A percentile compares a stretch with the other conserved stretches of the same genome.
phyloP scores from a whole-genome alignment of 805 yeast species.

The Myxozyma kluyveri region DNA sequence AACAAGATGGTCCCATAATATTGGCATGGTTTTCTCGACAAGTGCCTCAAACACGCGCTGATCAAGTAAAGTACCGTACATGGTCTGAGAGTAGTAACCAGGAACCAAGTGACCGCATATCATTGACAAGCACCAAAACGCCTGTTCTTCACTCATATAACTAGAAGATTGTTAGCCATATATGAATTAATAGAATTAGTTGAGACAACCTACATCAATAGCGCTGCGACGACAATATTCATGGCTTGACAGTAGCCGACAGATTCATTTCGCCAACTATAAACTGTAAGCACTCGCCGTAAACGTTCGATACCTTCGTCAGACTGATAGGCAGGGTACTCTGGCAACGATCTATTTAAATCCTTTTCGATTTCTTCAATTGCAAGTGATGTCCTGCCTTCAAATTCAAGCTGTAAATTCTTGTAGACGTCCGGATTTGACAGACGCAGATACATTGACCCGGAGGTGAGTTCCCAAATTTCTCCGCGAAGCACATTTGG shows the following conservation, averaged over 20 bases:
- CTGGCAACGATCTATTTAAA: slow-evolving; percentile 89
- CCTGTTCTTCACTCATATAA: slow-evolving; percentile 90
- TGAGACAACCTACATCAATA: slow-evolving; percentile 42
- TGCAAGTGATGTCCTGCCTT: slow-evolving; percentile 69
- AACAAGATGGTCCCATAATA: slow-evolving; percentile 76
- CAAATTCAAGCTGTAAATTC: slow-evolving; percentile 56
- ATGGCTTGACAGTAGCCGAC: slow-evolving; percentile 98
- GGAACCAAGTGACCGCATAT: slow-evolving; percentile 85
- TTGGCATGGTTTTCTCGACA: slow-evolving; percentile 85
- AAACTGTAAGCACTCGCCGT: slow-evolving; percentile 85
- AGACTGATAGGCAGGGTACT: slow-evolving; percentile 88
- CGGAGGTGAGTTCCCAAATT: slow-evolving; percentile 89
- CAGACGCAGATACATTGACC: slow-evolving; percentile 73
- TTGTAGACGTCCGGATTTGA: slow-evolving; percentile 60
- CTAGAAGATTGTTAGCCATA: slow-evolving; percentile 43
- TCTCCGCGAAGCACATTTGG: slow-evolving; percentile 96
- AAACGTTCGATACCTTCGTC: slow-evolving; percentile 81
- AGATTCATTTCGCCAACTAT: slow-evolving; percentile 95
- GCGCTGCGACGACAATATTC: slow-evolving; percentile 68
- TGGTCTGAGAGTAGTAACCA: slow-evolving; percentile 93
- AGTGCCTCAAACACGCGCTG: slow-evolving; percentile 90
- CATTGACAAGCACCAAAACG: slow-evolving; percentile 83
- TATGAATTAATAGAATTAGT: background rate
- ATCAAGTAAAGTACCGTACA: slow-evolving; percentile 95
- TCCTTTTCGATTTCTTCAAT: slow-evolving; percentile 97